Base-by-base conservation (phyloP, 78 protist species). In the Neovahlkampfia damariscottae region DNA sequence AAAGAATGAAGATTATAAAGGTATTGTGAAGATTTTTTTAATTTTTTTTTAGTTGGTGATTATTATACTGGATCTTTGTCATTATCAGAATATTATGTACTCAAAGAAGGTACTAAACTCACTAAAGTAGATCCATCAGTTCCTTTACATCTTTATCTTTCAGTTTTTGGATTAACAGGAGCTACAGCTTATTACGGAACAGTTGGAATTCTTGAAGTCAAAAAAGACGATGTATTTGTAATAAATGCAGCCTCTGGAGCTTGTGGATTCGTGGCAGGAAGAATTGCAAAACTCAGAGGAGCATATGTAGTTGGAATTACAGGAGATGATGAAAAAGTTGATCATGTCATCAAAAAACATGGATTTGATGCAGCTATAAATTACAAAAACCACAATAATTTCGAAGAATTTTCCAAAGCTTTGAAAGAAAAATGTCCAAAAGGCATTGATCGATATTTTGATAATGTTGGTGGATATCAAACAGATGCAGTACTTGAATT, bases 381-480 rank as follows among this genome's bases (percentile, higher is more conserved):
- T 59, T 77, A 86, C 34, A 86, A 76, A 31, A 35, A 58, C 77
- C 29, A 10, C 70, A 3, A 62, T 62, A 50, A 31, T 5, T n/a
- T n/a, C n/a, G 32, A n/a, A 31, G 29, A 70, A 28, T 28, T 79
- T 5, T 34, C 9, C 28, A 35, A 72, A 0, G 30, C 30, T 2
- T 8, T 86, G 2, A 27, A 9, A 0, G 73, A 41, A 30, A 79
- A 67, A 9, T 9, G 67, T 39, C 84, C 87, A 38, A 76, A 82
- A 32, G 87, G 90, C 50, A 40, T 86, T 8, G 88, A 84, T 41
- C 27, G 82, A 0, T 82, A 83, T 70, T 86, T 79, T 68, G 90
- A 86, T 36, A 86, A 86, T 73, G 90, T 86, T 36, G 90, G 90
- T 30, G 90, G 90, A 2, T 79, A 82, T 19, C 72, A 66, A 4